phyloP scores from a whole-genome alignment of 2,329 filamentous ascomycete species.

The Claviceps sp. region DNA sequence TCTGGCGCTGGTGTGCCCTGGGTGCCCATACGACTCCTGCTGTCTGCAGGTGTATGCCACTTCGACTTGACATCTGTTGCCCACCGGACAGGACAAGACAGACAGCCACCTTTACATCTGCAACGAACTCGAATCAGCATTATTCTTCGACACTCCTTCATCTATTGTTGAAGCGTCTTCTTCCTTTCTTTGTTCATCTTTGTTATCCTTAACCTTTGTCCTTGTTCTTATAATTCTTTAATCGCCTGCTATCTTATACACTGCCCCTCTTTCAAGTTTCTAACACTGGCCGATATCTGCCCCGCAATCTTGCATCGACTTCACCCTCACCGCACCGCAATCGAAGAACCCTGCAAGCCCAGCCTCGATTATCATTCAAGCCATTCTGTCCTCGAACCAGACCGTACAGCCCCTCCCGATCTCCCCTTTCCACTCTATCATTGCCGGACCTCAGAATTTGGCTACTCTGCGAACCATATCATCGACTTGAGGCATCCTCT shows the following conservation, averaged over 20 bases:
- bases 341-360: not conserved
- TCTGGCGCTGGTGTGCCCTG: no score
- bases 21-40: not conserved
- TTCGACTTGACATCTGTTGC: not conserved
- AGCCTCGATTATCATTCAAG: not conserved
- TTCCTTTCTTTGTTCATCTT: not conserved
- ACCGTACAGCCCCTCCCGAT: no score
- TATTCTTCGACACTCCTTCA: not conserved
- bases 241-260: not conserved
- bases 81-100: not conserved
- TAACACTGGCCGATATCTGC: not conserved
- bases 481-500: not conserved
- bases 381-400: conserved; percentile 1
- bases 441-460: not conserved
- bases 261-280: not conserved
- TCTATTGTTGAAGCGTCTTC: not conserved
- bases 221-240: not conserved
- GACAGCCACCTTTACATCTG: not conserved
- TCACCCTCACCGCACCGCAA: not conserved
- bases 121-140: not conserved
- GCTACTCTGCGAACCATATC: not conserved
- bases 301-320: not conserved
- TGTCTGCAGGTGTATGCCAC: not conserved
- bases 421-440: not conserved
- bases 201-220: not conserved